Evolutionary conservation across 768 basidiomycete species (phyloP).

Genomic region (Phaeolepiota aurea): DNA sequence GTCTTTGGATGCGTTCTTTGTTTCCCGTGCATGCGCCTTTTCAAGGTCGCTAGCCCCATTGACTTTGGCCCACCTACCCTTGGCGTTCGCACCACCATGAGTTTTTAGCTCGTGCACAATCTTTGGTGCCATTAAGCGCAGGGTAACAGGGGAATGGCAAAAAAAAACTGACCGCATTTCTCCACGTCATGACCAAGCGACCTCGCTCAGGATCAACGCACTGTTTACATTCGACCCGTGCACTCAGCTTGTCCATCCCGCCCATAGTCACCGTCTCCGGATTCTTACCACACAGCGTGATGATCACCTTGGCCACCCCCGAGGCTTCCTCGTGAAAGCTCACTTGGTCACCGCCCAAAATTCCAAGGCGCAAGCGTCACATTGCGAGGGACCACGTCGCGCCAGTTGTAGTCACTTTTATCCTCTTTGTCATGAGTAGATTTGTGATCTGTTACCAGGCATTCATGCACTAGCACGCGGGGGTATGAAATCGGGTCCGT

Average conservation of each 20-base stretch:
- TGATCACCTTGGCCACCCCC: conserved; percentile 12
- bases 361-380: conserved; percentile 12
- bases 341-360: conserved; percentile 11
- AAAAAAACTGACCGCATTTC: conserved; percentile 19
- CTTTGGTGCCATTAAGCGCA: conserved; percentile 6
- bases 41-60: conserved; percentile 4
- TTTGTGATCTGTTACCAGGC: conserved; percentile 8
- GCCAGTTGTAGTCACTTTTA: conserved; percentile 1
- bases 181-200: conserved; percentile 23
- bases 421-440: conserved; percentile 7
- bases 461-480: conserved; percentile 19
- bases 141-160: neutral
- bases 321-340: conserved; percentile 20
- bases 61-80: conserved; percentile 2
- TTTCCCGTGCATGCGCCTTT: conserved; percentile 3
- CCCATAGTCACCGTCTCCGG: conserved; percentile 11
- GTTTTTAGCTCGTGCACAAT: conserved; percentile 18
- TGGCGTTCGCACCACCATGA: conserved; percentile 11
- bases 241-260: conserved; percentile 17
- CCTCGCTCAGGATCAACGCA: conserved; percentile 12
- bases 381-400: neutral
- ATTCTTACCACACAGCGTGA: conserved; percentile 17
- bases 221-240: conserved; percentile 20
- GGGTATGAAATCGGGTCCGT: conserved; percentile 21
- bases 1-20: neutral